Evolutionary conservation across 2,329 filamentous ascomycete genomes (phyloP), one percentile per base, ranked within the genome.

Genomic region (Colletotrichum liriopes): DNA sequence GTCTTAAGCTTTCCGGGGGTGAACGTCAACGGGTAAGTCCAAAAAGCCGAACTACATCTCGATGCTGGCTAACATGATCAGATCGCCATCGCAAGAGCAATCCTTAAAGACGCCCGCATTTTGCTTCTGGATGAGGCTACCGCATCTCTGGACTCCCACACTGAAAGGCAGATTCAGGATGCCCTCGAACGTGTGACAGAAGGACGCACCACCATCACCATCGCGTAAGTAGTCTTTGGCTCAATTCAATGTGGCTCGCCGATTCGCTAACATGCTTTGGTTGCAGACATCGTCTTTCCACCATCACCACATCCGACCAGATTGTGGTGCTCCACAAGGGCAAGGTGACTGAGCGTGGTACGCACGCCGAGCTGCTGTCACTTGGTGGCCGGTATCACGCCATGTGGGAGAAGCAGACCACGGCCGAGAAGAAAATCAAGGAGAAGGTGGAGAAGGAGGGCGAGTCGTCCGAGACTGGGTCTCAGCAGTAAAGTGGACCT

Each of bases 121-220:
- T 86, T 94, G 35, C 87, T 94, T 70, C 84, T 94, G 0, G 92
- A 94, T 75, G 92, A 94, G 79, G 90, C 92, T 0, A 93, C 93
- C 4, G 92, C 91, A 1, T 91, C 92, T 3, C 86, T 94, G 29
- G 89, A 93, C 65, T 89, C 90, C 0, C 86, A 89, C 35, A 91
- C 88, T 0, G 89, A 91, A 76, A 84, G 86, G 43, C 84, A 87
- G 65, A 91, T 91, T 47, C 89, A 91, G 76, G 83, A 86, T 61
- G 86, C 86, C 7, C 85, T 88, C 32, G 82, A 84, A 73, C 82
- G 81, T 35, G 81, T 88, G 8, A 86, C 83, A 20, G 79, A 81
- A 5, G 86, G 86, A 2, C 82, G 87, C 47, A 89, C 87, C 0
- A 89, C 86, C 0, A 86, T 89, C 65, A 87, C 86, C 1, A 87